Evolutionary conservation across 176 grass and related monocot species (phyloP).

Genomic region (Urochloa ruziziensis): DNA sequence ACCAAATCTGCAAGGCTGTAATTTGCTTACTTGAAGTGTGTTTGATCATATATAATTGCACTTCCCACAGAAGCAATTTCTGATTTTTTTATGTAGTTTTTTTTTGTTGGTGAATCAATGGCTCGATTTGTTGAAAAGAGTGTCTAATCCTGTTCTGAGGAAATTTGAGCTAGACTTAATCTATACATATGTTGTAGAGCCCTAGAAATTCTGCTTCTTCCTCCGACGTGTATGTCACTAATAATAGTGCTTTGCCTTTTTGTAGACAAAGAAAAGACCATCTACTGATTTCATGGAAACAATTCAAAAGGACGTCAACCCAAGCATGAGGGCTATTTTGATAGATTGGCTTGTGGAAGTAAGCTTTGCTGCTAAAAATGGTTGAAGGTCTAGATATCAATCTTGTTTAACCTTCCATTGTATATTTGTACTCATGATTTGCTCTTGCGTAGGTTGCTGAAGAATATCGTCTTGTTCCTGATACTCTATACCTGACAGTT

Average conservation of each 20-base stretch:
- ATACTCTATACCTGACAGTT: slow-evolving; percentile 89
- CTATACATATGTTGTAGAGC: background rate
- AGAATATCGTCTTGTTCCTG: slow-evolving; percentile 93
- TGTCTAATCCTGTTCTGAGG: background rate
- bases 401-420: background rate
- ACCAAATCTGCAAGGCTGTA: background rate
- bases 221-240: background rate
- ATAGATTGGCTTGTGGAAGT: slow-evolving; percentile 99
- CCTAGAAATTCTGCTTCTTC: background rate
- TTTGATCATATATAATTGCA: background rate
- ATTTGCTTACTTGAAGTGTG: background rate
- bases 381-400: background rate
- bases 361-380: slow-evolving; percentile 30
- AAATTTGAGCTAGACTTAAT: background rate
- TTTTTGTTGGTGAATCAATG: background rate
- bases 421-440: background rate
- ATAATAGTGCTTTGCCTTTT: background rate
- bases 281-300: slow-evolving; percentile 84
- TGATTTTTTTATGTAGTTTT: background rate
- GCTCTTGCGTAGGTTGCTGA: slow-evolving; percentile 67
- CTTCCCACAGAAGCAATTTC: background rate
- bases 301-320: slow-evolving; percentile 86
- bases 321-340: slow-evolving; percentile 92
- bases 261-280: slow-evolving; percentile 85
- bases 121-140: background rate